Base-by-base conservation (phyloP, 495 filamentous ascomycete genomes). In the Ramalina intermedia region DNA sequence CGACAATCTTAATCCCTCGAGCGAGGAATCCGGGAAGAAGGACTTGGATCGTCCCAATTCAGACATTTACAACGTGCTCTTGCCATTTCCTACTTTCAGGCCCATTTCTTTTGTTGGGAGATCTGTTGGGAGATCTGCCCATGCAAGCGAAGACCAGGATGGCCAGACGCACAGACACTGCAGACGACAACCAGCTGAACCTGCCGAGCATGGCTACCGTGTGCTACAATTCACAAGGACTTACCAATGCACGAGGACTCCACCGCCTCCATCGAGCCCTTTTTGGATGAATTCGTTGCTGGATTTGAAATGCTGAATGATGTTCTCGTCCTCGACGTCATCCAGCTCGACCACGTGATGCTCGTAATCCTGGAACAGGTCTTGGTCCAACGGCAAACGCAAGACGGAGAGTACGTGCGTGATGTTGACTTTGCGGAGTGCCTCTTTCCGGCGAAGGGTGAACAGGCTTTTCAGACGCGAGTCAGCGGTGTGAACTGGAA, bases 371-470 rank as follows among this genome's bases (percentile, higher is more conserved):
- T 70, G 61, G 56, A 74, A 74, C 17, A 76, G 59, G 46, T 70
- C 57, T 43, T 74, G 61, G 46, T 79, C 72, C 45, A 78, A 67
- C 36, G 75, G 71, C 42, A 80, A 64, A 36, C 74, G 69, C 47
- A 91, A 59, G 50, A 86, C 87, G 2, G 90, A 94, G n/a, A 98
- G 67, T 35, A 96, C 71, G 66, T 96, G 90, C 2, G 87, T 96
- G 62, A 96, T 86, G 41, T 82, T 82, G 51, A 77, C 74, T 51
- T 80, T 70, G 45, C 72, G 64, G 27, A 98, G 67, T 14, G 81
- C 72, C 3, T 78, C 66, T 51, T 78, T 76, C 36, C 81, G 77
- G 36, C 78, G 78, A 52, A 94, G 65, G 17, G 81, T 76, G 65
- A 88, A 85, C 44, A 94, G 73, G 37, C 88, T 54, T 45, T 55